These are phyloP conservation scores for Breviolum minutum DNA, from an alignment of 73 alveolate species.

Conservation along the genomic window DNA sequence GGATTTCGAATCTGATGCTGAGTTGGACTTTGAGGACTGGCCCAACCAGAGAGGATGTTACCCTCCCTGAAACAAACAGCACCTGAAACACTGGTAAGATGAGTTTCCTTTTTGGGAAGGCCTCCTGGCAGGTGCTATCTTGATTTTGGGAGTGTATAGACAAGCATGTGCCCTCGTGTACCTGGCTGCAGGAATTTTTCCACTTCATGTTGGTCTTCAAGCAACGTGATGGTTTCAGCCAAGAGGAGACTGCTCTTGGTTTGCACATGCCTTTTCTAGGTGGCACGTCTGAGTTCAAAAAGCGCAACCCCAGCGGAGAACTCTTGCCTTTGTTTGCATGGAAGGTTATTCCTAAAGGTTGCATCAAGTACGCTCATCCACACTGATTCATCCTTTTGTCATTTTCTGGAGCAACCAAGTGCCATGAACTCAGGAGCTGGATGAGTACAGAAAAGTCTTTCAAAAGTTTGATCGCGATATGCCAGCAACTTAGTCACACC, in stretches of 20 bases:
- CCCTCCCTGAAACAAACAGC: background rate
- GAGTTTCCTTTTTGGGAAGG: background rate
- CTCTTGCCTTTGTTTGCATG: too few relatives aligned
- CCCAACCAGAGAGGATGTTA: background rate
- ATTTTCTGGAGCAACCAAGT: background rate
- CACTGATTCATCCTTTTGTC: background rate
- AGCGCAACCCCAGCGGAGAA: too few relatives aligned
- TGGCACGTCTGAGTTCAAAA: too few relatives aligned
- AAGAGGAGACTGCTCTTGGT: background rate
- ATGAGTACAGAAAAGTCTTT: constrained; percentile 42
- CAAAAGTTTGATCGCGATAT: constrained; percentile 73
- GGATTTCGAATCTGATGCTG: constrained; percentile 79
- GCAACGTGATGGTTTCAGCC: constrained; percentile 92
- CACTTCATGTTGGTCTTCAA: constrained; percentile 91
- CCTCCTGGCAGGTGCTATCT: background rate
- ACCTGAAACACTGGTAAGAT: background rate
- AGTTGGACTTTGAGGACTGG: constrained; percentile 75
- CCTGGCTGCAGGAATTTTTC: constrained; percentile 62
- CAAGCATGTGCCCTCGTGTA: background rate
- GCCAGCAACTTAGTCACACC: background rate
- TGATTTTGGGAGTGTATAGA: background rate
- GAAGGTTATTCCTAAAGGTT: too few relatives aligned
- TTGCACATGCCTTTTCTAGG: background rate
- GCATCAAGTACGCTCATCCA: background rate
- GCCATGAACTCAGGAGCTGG: constrained; percentile 17